Percentiles rank a stretch among this genome's conserved stretches.
These are phyloP conservation scores for Tarenaya hassleriana DNA, from an alignment of 345 rosid genomes.

Conservation along the genomic window DNA sequence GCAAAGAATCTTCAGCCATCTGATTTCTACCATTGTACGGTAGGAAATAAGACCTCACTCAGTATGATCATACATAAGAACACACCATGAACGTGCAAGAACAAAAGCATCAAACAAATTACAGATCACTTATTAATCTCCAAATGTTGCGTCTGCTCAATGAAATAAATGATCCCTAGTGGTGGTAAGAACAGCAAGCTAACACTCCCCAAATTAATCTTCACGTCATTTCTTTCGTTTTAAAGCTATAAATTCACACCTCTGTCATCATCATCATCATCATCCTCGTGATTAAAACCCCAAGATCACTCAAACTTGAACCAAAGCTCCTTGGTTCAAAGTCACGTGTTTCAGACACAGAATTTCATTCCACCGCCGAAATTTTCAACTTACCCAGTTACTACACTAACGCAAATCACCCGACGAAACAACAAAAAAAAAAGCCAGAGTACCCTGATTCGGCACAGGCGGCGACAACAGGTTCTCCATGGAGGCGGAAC, in stretches of 20 bases:
- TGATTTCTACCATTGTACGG: not conserved
- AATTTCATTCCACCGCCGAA: not conserved
- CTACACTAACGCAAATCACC: not conserved
- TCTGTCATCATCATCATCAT: no score
- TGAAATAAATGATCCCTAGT: no score
- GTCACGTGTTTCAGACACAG: no score
- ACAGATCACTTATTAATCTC: no score
- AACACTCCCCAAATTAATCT: no score
- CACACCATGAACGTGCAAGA: no score
- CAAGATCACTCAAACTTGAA: conserved; percentile 2
- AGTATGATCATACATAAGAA: not conserved
- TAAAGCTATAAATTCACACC: not conserved
- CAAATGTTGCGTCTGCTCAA: no score
- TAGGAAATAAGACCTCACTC: not conserved
- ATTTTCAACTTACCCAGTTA: conserved; percentile 3
- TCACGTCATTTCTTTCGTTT: not conserved
- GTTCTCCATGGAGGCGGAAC: conserved; percentile 63
- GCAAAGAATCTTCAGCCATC: not conserved
- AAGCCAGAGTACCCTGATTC: conserved; percentile 45
- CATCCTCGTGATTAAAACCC: not conserved
- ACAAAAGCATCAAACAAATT: no score
- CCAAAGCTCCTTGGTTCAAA: not conserved
- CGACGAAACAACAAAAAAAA: conserved; percentile 6
- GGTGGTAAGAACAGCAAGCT: no score
- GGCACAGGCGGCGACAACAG: conserved; percentile 78